Evolutionary conservation across 2,329 filamentous ascomycete genomes (phyloP).

Genomic region (Bisporella sp.): DNA sequence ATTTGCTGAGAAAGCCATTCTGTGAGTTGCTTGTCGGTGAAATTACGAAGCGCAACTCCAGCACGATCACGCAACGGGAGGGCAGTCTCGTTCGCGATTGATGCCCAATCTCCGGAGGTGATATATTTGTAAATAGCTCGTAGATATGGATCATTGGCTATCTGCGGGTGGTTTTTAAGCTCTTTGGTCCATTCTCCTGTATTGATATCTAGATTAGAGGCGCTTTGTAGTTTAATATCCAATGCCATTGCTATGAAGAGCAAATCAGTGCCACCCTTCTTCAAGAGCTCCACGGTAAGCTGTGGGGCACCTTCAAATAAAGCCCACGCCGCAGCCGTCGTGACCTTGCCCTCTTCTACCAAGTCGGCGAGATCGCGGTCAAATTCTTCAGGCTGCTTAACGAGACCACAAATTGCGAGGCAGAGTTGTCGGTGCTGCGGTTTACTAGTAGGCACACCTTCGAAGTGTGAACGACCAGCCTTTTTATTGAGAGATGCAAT

Average conservation of each 20-base stretch:
- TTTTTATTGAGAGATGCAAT: slow-evolving; percentile 59
- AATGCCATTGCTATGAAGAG: slow-evolving; percentile 61
- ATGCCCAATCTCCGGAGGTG: slow-evolving; percentile 67
- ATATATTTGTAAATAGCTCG: slow-evolving; percentile 74
- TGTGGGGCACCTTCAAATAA: slow-evolving; percentile 66
- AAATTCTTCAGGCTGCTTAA: slow-evolving; percentile 44
- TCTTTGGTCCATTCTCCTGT: slow-evolving; percentile 22
- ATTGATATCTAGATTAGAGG: slow-evolving; percentile 29
- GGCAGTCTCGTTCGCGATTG: slow-evolving; percentile 65
- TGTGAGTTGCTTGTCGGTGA: slow-evolving; percentile 54
- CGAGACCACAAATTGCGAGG: slow-evolving; percentile 68
- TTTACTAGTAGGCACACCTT: slow-evolving; percentile 55
- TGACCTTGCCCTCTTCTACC: slow-evolving; percentile 47
- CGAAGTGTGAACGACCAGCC: slow-evolving; percentile 53
- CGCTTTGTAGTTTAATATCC: slow-evolving; percentile 52
- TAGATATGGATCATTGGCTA: slow-evolving; percentile 69
- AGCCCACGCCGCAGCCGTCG: slow-evolving; percentile 70
- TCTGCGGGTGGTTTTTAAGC: slow-evolving; percentile 21
- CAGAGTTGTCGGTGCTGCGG: slow-evolving; percentile 69
- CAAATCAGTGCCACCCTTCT: slow-evolving; percentile 59
- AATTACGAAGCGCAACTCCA: slow-evolving; percentile 63
- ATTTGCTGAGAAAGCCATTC: slow-evolving; percentile 64
- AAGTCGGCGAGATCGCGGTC: slow-evolving; percentile 38
- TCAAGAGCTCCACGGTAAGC: slow-evolving; percentile 63
- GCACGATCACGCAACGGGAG: slow-evolving; percentile 69